Base-by-base conservation (phyloP, 2,329 filamentous ascomycete genomes). In the Esteya vermicola region DNA sequence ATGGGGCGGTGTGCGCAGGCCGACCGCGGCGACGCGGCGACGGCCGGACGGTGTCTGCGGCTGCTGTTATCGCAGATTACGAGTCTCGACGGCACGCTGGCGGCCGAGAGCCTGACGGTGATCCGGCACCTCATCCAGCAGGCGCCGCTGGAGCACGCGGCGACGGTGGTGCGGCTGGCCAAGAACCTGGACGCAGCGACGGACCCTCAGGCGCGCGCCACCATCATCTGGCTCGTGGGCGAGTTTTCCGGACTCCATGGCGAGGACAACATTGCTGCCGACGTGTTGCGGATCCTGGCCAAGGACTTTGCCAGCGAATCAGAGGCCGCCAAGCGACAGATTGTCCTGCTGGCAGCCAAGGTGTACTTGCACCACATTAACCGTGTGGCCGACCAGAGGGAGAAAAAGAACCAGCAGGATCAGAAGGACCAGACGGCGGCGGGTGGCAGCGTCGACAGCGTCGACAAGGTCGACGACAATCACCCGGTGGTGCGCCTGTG, bases 191-290 rank as follows among this genome's bases (percentile, higher is more conserved):
- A 95, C 53, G 82, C 81, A 4, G 84, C 86, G 2, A 85, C 82
- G 0, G 88, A 91, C 45, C 78, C 91, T 1, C 81, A 86, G 45
- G 91, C 91, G 4, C 73, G 91, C 48, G 91, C 91, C 4, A 94
- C 85, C 37, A 95, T 98, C 47, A 82, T 98, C 50, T 98, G 91
- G 91, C 74, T 98, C 1, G 88, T 96, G 0, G 91, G 91, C 34
- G 91, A 98, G 58, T 96, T 93, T 51, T 77, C 89, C 0, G 85
- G 85, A 0, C 59, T 81, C 3, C 76, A 85, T 41, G 73, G 79
- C 9, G 79, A 88, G 44, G 79, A 91, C 54, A 93, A 93, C 51
- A 89, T 98, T 45, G 91, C 91, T 0, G 79, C 89, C 0, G 91
- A 98, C 52, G 86, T 96, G 7, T 64, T 96, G 26, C 77, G 91